phyloP scores from a whole-genome alignment of 148 eudicot species.

The Tetragonia tetragonoides region DNA sequence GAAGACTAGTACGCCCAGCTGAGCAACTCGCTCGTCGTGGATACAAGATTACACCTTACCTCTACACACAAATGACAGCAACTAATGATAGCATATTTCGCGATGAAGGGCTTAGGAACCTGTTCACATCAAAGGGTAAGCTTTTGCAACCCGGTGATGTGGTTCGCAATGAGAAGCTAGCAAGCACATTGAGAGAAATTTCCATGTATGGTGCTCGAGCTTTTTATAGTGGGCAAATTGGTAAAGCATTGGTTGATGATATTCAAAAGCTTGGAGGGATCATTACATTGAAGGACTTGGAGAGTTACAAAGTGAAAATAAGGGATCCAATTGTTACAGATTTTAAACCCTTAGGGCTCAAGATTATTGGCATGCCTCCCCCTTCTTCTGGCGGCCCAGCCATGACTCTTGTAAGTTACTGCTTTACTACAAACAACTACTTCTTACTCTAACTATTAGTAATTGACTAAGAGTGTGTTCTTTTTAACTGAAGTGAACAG shows the following conservation, averaged over 20 bases:
- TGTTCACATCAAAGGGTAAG: slow-evolving; percentile 59
- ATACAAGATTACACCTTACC: slow-evolving; percentile 51
- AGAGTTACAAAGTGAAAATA: slow-evolving; percentile 43
- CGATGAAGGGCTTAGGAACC: slow-evolving; percentile 57
- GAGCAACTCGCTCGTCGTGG: slow-evolving; percentile 49
- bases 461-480: not conserved
- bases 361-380: slow-evolving; percentile 69
- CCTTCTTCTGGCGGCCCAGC: slow-evolving; percentile 78
- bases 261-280: slow-evolving; percentile 69
- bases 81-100: slow-evolving; percentile 27
- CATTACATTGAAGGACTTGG: slow-evolving; percentile 67
- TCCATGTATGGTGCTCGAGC: slow-evolving; percentile 58
- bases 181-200: slow-evolving; percentile 42
- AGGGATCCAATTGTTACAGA: slow-evolving; percentile 39
- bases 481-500: no score
- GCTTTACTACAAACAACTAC: not conserved
- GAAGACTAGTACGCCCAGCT: slow-evolving; percentile 50
- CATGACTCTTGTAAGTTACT: slow-evolving; percentile 49
- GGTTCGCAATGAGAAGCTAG: slow-evolving; percentile 58
- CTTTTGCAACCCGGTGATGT: slow-evolving; percentile 54
- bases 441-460: not conserved
- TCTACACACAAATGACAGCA: slow-evolving; percentile 28
- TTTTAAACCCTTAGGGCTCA: slow-evolving; percentile 49
- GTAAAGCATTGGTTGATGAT: slow-evolving; percentile 52
- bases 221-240: slow-evolving; percentile 54